Base-by-base conservation (phyloP, 768 basidiomycete genomes). In the Trametes sanguinea region DNA sequence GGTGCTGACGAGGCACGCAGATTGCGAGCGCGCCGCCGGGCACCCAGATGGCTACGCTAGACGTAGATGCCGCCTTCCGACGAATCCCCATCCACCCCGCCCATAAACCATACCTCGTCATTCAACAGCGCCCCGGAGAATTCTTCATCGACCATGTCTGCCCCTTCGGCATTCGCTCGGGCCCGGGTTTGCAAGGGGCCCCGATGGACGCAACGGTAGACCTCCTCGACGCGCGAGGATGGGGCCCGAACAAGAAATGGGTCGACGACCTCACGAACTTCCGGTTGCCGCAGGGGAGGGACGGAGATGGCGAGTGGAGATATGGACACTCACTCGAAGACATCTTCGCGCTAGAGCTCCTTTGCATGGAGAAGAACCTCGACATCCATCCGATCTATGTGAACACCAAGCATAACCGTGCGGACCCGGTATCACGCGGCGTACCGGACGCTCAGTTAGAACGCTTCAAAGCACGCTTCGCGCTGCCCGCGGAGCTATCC, bases 401-500 rank as follows among this genome's bases (percentile, higher is more conserved):
- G 4, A 44, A 51, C 39, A 59, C 57, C 22, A 51, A 51, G 22
- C 17, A 13, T 27, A 59, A 59, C 50, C 37, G 48, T 7, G 48
- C 57, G 6, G 57, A 59, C 17, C 48, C 50, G 39, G 57, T 59
- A 14, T 59, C 57, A 51, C 57, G 57, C 57, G 57, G 57, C 29
- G 33, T 44, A 51, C 57, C 57, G 50, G 51, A 51, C 30, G 16
- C 48, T 6, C 32, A 22, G 50, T n/a, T 52, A 29, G 10, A 7
- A 2, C 42, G 30, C 1, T n/a, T 54, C 30, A 29, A 11, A 40
- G 8, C 17, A 13, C 1, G 11, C 2, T 60, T 60, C 52, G 10
- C 22, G 14, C 59, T 60, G 30, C 59, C 59, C 14, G 8, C 9
- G 10, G 59, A 60, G 59, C 29, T 60, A 7, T 7, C 5, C 22